Evolutionary conservation across 169 alveolate species (phyloP).

Genomic region (Plasmodium yoelii): DNA sequence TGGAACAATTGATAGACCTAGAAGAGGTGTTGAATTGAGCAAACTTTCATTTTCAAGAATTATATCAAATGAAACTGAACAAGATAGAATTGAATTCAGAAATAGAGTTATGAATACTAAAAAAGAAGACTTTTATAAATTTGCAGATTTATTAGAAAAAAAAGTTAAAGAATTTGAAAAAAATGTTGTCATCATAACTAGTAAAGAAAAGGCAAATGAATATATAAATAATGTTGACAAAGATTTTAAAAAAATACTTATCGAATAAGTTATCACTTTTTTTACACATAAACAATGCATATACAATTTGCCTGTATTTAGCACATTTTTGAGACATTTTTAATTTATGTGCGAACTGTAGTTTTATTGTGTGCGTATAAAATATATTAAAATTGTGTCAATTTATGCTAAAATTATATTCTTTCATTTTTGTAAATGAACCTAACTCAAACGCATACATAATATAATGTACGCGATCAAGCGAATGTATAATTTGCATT

Average conservation of each 20-base stretch:
- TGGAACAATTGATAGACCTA: slow-evolving; percentile 64
- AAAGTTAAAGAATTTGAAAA: slow-evolving; percentile 66
- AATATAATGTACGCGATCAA: too few relatives aligned
- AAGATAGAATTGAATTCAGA: slow-evolving; percentile 67
- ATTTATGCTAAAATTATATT: too few relatives aligned
- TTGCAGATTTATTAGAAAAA: slow-evolving; percentile 71
- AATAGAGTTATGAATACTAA: slow-evolving; percentile 62
- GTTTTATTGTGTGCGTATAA: too few relatives aligned
- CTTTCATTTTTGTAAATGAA: too few relatives aligned
- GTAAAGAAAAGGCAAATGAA: slow-evolving; percentile 60
- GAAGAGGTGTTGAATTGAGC: slow-evolving; percentile 71
- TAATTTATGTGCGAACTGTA: too few relatives aligned
- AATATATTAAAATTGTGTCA: too few relatives aligned
- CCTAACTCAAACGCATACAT: too few relatives aligned
- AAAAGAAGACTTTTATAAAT: slow-evolving; percentile 74
- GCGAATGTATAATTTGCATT: too few relatives aligned
- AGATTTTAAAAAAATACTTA: slow-evolving; percentile 34
- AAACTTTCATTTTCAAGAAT: slow-evolving; percentile 49
- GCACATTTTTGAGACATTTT: too few relatives aligned
- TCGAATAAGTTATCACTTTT: slow-evolving; percentile 13
- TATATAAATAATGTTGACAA: slow-evolving; percentile 29
- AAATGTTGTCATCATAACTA: slow-evolving; percentile 53
- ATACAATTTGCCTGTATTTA: too few relatives aligned
- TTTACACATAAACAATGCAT: too few relatives aligned
- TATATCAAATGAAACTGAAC: slow-evolving; percentile 50